Evolutionary conservation across 345 rosid species (phyloP).

Genomic region (Ailanthus altissimus): DNA sequence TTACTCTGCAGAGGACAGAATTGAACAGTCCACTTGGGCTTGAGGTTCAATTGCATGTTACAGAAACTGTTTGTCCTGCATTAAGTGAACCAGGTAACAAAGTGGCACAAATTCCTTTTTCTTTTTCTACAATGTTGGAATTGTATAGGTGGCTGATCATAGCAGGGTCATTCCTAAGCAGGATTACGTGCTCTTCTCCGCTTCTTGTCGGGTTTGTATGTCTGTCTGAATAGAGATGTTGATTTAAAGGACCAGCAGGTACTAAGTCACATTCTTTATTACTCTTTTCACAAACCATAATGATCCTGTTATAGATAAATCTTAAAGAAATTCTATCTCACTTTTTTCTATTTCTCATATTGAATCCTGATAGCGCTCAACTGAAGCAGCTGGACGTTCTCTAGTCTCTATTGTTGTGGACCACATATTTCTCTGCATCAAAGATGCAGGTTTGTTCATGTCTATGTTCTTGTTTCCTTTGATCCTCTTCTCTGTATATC

Average conservation of each 20-base stretch:
- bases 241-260: conserved; percentile 91
- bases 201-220: conserved; percentile 85
- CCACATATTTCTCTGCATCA: conserved; percentile 91
- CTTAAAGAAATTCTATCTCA: conserved; percentile 16
- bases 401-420: conserved; percentile 87
- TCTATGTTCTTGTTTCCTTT: not conserved
- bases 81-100: conserved; percentile 90
- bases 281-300: not conserved
- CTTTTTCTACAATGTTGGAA: conserved; percentile 9
- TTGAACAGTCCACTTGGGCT: conserved; percentile 89
- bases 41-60: conserved; percentile 93
- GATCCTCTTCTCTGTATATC: not conserved
- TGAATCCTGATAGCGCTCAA: conserved; percentile 53
- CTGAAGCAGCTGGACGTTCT: conserved; percentile 92
- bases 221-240: conserved; percentile 91
- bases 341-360: conserved; percentile 30
- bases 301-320: conserved; percentile 1
- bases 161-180: conserved; percentile 34
- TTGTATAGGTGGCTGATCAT: conserved; percentile 6
- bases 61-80: conserved; percentile 96
- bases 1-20: conserved; percentile 95
- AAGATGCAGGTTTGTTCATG: conserved; percentile 79
- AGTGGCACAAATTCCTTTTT: not conserved
- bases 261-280: conserved; percentile 12
- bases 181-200: conserved; percentile 98